Evolutionary conservation across 371 early-diverging fungal species (phyloP).

Genomic region (Mycotypha africana): DNA sequence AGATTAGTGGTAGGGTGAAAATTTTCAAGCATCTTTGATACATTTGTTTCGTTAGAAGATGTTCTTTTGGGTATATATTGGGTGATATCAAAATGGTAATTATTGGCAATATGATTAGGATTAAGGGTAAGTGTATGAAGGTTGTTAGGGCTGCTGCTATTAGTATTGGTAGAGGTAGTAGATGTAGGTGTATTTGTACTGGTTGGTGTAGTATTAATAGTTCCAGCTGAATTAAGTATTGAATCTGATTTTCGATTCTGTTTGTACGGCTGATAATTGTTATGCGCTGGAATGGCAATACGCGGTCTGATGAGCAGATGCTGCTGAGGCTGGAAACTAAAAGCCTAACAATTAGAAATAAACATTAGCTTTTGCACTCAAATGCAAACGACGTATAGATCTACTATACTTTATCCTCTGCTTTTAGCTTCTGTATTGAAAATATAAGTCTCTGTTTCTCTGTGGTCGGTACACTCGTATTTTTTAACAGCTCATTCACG

Average conservation of each 20-base stretch:
- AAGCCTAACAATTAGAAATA: too few species aligned
- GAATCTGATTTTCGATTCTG: too few species aligned
- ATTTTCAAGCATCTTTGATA: conserved; percentile 13
- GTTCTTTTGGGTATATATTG: conserved; percentile 27
- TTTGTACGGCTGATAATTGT: too few species aligned
- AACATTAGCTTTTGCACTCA: background rate
- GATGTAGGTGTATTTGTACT: background rate
- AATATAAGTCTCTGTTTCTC: conserved; percentile 13
- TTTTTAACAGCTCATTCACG: conserved; percentile 4
- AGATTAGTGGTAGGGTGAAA: conserved; percentile 16
- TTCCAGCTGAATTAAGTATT: too few species aligned
- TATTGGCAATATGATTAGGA: too few species aligned
- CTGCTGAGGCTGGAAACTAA: too few species aligned
- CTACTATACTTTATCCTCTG: conserved; percentile 9
- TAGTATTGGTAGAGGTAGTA: background rate
- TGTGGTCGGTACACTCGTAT: background rate
- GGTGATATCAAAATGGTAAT: conserved; percentile 17
- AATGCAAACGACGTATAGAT: background rate
- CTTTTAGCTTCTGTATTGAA: conserved; percentile 12
- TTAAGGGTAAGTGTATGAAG: too few species aligned
- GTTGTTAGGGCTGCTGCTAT: too few species aligned
- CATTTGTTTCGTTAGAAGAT: conserved; percentile 15
- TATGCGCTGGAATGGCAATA: conserved; percentile 8
- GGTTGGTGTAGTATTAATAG: background rate
- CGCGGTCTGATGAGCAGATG: background rate